Conservation (phyloP, 345 rosid species). For the Lumnitzera littorea region DNA sequence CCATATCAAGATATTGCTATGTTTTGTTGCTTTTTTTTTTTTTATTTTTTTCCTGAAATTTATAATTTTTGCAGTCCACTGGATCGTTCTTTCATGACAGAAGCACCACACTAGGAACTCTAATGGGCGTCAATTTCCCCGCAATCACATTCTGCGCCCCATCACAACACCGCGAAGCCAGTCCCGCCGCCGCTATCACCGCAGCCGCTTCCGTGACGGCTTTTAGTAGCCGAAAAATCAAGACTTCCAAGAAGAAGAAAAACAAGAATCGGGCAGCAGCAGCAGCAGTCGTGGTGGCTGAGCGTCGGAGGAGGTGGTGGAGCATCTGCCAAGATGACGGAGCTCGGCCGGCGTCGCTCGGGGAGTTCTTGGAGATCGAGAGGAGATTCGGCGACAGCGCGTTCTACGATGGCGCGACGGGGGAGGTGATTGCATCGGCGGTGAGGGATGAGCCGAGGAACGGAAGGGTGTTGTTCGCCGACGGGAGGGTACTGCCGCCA, state of each 20-base stretch:
- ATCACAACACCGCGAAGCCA: slow-evolving; percentile 36
- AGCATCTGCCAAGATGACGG: slow-evolving; percentile 68
- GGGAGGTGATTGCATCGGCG: slow-evolving; percentile 51
- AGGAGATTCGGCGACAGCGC: slow-evolving; percentile 69
- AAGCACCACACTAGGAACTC: slow-evolving; percentile 87
- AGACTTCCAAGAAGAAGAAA: slow-evolving; percentile 21
- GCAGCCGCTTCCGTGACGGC: slow-evolving; percentile 9
- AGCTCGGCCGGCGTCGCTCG: slow-evolving; percentile 66
- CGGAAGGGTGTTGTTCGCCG: slow-evolving; percentile 61
- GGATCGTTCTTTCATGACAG: slow-evolving; percentile 94
- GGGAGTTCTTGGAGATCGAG: slow-evolving; percentile 86
- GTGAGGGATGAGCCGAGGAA: slow-evolving; percentile 22
- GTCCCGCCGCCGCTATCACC: slow-evolving; percentile 12
- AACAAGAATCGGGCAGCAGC: slow-evolving; percentile 14
- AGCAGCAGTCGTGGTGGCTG: slow-evolving; percentile 20
- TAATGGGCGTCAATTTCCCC: slow-evolving; percentile 83
- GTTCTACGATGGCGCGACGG: slow-evolving; percentile 45
- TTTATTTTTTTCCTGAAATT: neutral
- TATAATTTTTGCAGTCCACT: slow-evolving; percentile 47
- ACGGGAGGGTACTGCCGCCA: slow-evolving; percentile 84
- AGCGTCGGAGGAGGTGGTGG: slow-evolving; percentile 68
- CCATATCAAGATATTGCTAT: neutral
- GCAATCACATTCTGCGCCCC: slow-evolving; percentile 58
- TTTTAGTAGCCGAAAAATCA: slow-evolving; percentile 6
- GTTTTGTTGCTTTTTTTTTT: neutral